Percentiles rank a stretch among this genome's conserved stretches.
Evolutionary conservation across 2,329 filamentous ascomycete genomes (phyloP).

Genomic region (Diaporthe australafricana): DNA sequence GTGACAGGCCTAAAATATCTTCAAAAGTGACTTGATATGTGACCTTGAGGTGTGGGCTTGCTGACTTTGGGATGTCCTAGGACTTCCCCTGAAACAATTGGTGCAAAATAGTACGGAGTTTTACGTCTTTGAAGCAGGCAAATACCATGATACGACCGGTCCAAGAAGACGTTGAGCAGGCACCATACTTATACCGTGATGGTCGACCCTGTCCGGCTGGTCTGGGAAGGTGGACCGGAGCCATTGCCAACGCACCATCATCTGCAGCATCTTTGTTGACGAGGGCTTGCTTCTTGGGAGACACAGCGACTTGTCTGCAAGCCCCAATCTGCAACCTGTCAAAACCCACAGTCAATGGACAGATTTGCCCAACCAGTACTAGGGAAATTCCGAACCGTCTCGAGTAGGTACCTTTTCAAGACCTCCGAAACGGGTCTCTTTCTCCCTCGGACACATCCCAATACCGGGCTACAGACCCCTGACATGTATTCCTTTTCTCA

Average conservation of each 20-base stretch:
- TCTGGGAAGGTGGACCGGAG: conserved; percentile 38
- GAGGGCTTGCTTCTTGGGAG: conserved; percentile 37
- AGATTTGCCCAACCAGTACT: conserved; percentile 18
- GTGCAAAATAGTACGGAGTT: background rate
- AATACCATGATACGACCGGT: conserved; percentile 1
- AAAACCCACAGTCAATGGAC: conserved; percentile 19
- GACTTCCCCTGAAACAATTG: conserved; percentile 10
- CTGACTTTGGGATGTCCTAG: conserved; percentile 9
- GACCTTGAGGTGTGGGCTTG: background rate
- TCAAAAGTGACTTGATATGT: conserved; percentile 6
- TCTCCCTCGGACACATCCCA: background rate
- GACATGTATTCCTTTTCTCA: conserved; percentile 32
- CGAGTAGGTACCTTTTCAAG: conserved; percentile 13
- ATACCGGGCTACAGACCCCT: conserved; percentile 17
- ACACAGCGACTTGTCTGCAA: conserved; percentile 35
- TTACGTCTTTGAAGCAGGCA: conserved; percentile 20
- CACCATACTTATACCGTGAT: conserved; percentile 46
- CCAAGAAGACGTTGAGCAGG: conserved; percentile 27
- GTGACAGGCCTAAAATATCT: conserved; percentile 12
- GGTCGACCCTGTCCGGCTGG: conserved; percentile 36
- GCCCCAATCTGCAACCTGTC: conserved; percentile 36
- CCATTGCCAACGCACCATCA: conserved; percentile 39
- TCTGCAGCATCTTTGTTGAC: conserved; percentile 36
- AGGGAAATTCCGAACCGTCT: conserved; percentile 2
- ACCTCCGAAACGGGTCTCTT: conserved; percentile 2